Base-by-base conservation (phyloP, 2,329 filamentous ascomycete genomes). In the Ustulina deusta region DNA sequence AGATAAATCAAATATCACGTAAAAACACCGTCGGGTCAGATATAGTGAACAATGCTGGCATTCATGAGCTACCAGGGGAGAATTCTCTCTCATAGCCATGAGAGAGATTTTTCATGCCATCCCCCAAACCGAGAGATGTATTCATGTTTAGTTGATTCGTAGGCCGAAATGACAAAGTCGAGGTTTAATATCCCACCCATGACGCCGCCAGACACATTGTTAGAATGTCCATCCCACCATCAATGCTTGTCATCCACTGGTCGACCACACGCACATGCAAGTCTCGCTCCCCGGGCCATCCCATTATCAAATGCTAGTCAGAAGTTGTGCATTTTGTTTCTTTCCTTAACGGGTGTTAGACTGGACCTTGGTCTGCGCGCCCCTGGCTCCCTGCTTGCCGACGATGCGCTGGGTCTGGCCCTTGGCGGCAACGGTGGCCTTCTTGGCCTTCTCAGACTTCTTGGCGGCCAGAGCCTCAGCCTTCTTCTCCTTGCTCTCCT, bases 391-490 rank as follows among this genome's bases (percentile, higher is more conserved):
- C 89, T 97, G 93, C 93, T 99, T 99, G 90, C 93, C 94, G 83
- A 91, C 87, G 82, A 97, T 93, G 83, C 92, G 90, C 79, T 85
- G 83, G 76, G 88, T 87, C 86, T 94, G 89, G 81, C 93, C 94
- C 86, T 93, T 91, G 81, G 90, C 85, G 76, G 90, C 88, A 71
- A 76, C 79, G 76, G 91, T 89, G 74, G 94, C 94, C 80, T 78
- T 87, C 93, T 98, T 98, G 79, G 96, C 96, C 93, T 99, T 99
- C 86, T 98, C 94, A 69, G 93, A 92, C 93, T 98, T 99, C 93
- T 98, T 99, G 83, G 90, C 90, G 82, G 90, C 92, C 84, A 93
- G 91, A 72, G 90, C 88, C 73, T 90, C 94, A 75, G 90, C 86
- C 89, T 97, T 97, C 94, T 98, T 97, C 84, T 97, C 94, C 92